Evolutionary conservation across 805 yeast genomes (phyloP).

Genomic region (Maudiozyma pseudohumilis): DNA sequence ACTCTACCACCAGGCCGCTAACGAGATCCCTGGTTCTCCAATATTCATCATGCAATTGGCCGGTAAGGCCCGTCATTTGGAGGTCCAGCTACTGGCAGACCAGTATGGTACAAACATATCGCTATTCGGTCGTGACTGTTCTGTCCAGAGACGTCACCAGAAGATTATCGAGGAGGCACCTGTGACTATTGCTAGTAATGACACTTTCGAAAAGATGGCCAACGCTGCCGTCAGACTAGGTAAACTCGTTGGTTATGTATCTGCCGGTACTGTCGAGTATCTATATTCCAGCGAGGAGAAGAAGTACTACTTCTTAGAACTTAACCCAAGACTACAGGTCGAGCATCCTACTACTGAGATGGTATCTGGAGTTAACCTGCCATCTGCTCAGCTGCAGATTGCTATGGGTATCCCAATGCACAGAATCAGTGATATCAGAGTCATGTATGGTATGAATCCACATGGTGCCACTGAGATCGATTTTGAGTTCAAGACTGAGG

Average conservation of each 20-base stretch:
- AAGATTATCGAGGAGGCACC: conserved; percentile 99
- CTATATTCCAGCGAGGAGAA: conserved; percentile 89
- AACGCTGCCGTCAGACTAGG: conserved; percentile 96
- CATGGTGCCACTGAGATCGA: conserved; percentile 85
- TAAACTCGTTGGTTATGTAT: conserved; percentile 91
- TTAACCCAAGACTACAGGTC: conserved; percentile 97
- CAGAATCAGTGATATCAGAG: conserved; percentile 84
- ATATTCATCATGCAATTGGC: conserved; percentile 96
- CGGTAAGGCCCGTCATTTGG: conserved; percentile 95
- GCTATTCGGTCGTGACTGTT: conserved; percentile 96
- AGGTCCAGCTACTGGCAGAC: conserved; percentile 95
- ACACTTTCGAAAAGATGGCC: conserved; percentile 87
- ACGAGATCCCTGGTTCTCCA: conserved; percentile 98
- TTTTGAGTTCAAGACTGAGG: conserved; percentile 71
- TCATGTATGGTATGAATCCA: conserved; percentile 92
- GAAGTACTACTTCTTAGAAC: conserved; percentile 90
- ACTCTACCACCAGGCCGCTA: conserved; percentile 85
- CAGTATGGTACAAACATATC: conserved; percentile 98
- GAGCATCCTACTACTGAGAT: conserved; percentile 99
- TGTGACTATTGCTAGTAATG: conserved; percentile 82
- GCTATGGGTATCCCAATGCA: conserved; percentile 99
- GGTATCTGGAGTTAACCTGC: conserved; percentile 97
- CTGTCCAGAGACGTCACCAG: conserved; percentile 99
- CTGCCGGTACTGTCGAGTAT: conserved; percentile 99
- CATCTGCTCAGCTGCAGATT: conserved; percentile 96